Evolutionary conservation across 192 early-diverging fungal genomes (phyloP).

Genomic region (Chytriomyces sp.): DNA sequence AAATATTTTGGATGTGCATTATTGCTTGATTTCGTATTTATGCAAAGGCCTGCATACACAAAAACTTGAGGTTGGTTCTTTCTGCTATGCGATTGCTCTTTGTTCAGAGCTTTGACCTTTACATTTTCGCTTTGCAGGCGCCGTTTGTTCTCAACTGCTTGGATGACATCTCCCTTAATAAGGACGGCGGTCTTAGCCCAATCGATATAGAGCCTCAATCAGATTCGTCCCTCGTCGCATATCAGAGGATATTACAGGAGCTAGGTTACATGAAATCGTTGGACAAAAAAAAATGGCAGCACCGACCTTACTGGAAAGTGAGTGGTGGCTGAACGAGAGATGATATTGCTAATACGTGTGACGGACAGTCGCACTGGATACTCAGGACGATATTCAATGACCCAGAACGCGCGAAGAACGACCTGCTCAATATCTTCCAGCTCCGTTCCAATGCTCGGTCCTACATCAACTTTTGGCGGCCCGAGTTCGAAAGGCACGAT

Average conservation of each 20-base stretch:
- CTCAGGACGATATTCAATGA: constrained; percentile 58
- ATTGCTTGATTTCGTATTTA: constrained; percentile 60
- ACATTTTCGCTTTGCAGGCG: constrained; percentile 7
- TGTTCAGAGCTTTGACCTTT: constrained; percentile 19
- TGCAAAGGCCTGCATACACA: constrained; percentile 52
- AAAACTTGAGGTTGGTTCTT: constrained; percentile 51
- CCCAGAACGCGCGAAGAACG: constrained; percentile 58
- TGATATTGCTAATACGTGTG: not conserved
- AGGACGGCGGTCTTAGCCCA: constrained; percentile 5
- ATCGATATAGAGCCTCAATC: constrained; percentile 1
- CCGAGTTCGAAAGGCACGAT: constrained; percentile 71
- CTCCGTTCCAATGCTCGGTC: constrained; percentile 58
- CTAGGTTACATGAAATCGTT: constrained; percentile 54
- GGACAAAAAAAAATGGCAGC: constrained; percentile 74
- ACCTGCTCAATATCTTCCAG: constrained; percentile 62
- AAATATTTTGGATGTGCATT: constrained; percentile 61
- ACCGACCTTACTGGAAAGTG: constrained; percentile 70
- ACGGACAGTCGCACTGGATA: constrained; percentile 63
- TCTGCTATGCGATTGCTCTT: not conserved
- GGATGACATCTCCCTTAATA: constrained; percentile 1
- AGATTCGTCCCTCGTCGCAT: constrained; percentile 40
- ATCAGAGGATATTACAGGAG: constrained; percentile 48
- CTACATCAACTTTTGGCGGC: constrained; percentile 74
- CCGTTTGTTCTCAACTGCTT: not conserved
- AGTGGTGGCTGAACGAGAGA: not conserved